Conservation (phyloP, 202 grass and related monocot species). For the Musa balbisiana region DNA sequence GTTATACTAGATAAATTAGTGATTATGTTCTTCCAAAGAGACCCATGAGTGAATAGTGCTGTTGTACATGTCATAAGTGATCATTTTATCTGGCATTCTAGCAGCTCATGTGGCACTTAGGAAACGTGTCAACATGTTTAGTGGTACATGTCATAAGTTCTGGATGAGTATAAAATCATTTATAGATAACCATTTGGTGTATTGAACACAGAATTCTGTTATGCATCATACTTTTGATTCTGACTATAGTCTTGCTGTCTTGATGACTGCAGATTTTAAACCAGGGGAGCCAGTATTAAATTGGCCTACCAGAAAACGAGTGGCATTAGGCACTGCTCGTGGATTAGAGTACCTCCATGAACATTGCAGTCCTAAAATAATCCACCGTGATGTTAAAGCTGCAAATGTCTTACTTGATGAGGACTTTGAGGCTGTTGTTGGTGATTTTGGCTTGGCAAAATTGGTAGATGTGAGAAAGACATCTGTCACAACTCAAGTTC, state of each 20-base stretch:
- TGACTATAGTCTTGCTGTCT: slow-evolving; percentile 1
- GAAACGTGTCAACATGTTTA: too few relatives aligned
- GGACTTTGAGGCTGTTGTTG: slow-evolving; percentile 70
- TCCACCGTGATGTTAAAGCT: slow-evolving; percentile 92
- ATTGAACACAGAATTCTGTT: background rate
- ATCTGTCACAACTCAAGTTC: slow-evolving; percentile 59
- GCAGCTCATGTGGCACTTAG: too few relatives aligned
- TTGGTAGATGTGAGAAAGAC: slow-evolving; percentile 62
- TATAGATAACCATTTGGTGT: too few relatives aligned
- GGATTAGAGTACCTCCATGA: slow-evolving; percentile 94
- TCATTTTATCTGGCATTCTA: too few relatives aligned
- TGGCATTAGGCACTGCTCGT: slow-evolving; percentile 62
- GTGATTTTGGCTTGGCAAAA: slow-evolving; percentile 86
- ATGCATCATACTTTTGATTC: background rate
- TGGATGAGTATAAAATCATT: too few relatives aligned
- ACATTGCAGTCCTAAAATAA: slow-evolving; percentile 88
- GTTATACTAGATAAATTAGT: background rate
- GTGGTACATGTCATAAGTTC: too few relatives aligned
- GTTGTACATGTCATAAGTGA: too few relatives aligned
- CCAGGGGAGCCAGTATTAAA: slow-evolving; percentile 47
- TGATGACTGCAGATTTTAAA: slow-evolving; percentile 47
- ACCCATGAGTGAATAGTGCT: too few relatives aligned
- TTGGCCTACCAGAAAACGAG: slow-evolving; percentile 55
- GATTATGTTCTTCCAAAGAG: background rate
- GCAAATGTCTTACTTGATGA: slow-evolving; percentile 76